Evolutionary conservation across 2,329 filamentous ascomycete species (phyloP).

Genomic region (Amylocarpus encephaloides): DNA sequence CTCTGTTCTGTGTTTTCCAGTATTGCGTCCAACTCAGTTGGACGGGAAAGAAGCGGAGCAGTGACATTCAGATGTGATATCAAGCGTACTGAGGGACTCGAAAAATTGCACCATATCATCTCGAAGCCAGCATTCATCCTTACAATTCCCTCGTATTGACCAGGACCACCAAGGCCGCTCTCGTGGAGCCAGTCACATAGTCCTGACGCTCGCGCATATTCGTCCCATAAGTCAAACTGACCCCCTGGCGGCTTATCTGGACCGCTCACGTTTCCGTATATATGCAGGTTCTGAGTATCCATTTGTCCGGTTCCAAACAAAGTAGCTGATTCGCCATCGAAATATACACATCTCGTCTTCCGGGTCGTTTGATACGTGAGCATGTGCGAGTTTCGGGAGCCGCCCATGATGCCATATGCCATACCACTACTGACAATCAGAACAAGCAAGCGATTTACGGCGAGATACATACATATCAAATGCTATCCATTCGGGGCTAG

Average conservation of each 20-base stretch:
- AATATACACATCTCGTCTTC: conserved; percentile 39
- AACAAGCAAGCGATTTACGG: not conserved
- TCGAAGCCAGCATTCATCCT: conserved; percentile 48
- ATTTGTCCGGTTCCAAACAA: conserved; percentile 41
- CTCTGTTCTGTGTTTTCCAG: conserved; percentile 13
- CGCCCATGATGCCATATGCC: conserved; percentile 48
- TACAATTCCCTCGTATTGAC: conserved; percentile 43
- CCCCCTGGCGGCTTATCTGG: conserved; percentile 21
- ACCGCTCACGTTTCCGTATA: conserved; percentile 41
- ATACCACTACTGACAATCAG: conserved; percentile 35
- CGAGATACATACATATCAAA: conserved; percentile 37
- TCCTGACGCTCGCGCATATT: conserved; percentile 42
- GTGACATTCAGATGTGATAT: conserved; percentile 42
- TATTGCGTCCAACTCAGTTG: conserved; percentile 8
- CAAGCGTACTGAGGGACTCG: conserved; percentile 37
- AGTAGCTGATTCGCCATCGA: conserved; percentile 45
- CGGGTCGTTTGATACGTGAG: conserved; percentile 43
- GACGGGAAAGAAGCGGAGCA: conserved; percentile 33
- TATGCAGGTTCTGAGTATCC: conserved; percentile 44
- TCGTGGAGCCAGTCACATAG: conserved; percentile 41
- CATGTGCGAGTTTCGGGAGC: conserved; percentile 37
- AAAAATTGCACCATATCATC: conserved; percentile 47
- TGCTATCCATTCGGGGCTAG: conserved; percentile 46
- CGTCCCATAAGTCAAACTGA: conserved; percentile 36
- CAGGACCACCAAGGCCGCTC: conserved; percentile 36